Percentiles rank a stretch among this genome's conserved stretches.
These are phyloP conservation scores for Stagonosporopsis cucurbitacearum DNA, from an alignment of 2,329 filamentous ascomycete species.

Conservation along the genomic window DNA sequence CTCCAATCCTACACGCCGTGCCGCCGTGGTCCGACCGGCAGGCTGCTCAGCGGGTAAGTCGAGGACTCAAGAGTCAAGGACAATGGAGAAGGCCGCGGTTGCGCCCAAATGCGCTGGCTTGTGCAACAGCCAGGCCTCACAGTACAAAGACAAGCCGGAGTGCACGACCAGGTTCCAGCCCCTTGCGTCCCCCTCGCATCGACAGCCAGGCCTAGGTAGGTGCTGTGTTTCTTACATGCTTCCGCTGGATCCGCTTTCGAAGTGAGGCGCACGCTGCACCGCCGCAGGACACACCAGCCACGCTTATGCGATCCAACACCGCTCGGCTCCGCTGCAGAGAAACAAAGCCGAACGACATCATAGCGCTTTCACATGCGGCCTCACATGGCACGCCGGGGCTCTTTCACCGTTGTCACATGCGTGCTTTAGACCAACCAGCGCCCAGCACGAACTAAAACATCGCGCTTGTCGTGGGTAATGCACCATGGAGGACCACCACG, in stretches of 20 bases:
- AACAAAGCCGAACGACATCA: conserved; percentile 19
- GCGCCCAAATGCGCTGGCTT: background rate
- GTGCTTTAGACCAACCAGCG: conserved; percentile 5
- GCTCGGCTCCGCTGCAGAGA: conserved; percentile 16
- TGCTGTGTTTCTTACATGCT: background rate
- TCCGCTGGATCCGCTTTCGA: background rate
- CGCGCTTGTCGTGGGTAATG: conserved; percentile 9
- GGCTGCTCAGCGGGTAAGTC: background rate
- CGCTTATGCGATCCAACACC: background rate
- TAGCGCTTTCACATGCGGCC: conserved; percentile 33
- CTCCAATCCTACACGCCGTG: background rate
- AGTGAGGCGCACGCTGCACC: background rate
- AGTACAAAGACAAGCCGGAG: background rate
- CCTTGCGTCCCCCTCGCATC: conserved; percentile 6
- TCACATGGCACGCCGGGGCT: conserved; percentile 8
- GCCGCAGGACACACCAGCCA: background rate
- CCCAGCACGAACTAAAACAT: background rate
- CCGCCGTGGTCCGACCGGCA: background rate
- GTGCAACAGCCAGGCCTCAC: background rate
- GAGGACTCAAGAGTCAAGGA: background rate
- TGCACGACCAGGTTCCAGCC: background rate
- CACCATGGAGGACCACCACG: conserved; percentile 24
- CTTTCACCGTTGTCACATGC: conserved; percentile 22
- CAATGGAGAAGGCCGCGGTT: background rate
- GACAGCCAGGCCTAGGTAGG: background rate